Evolutionary conservation across 306 rosid species (phyloP), one percentile per base, ranked within the genome.

Genomic region (Vachellia pachyceras): DNA sequence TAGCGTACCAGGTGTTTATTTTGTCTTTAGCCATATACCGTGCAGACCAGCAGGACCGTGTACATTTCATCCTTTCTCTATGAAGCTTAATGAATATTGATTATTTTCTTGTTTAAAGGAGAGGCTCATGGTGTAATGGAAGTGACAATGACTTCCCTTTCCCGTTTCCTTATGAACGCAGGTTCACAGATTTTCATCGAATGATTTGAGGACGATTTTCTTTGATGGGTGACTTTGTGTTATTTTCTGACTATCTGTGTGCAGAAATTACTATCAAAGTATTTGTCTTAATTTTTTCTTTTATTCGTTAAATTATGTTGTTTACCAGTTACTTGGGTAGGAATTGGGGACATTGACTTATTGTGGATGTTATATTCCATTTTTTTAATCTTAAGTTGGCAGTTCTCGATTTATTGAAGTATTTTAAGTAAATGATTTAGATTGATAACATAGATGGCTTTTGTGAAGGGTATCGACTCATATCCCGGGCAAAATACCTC

Each of bases 201-300:
- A 64, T 42, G 85, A 44, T 78, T 83, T 18, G 36, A 49, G 73
- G 58, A 73, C 70, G 46, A 57, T 78, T 7, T 77, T 72, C 50
- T 70, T 45, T 63, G 77, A 33, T 45, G 54, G 39, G 58, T 57
- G 37, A 46, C 52, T 45, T 3, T 45, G 14, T 45, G 49, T 11
- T 10, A 4, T 45, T 3, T 45, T 10, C 49, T 45, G 49, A 11
- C 58, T 25, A 35, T 58, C 58, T 64, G 29, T 29, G 18, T 41
- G 17, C 44, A 39, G 77, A 15, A 47, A 75, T n/a, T 46, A 20
- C 42, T 44, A 37, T 72, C 14, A 4, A 64, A 41, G 69, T 72
- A 3, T 64, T 41, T 52, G 12, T 66, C 37, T 9, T 52, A 8
- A n/a, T 57, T 50, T 52, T 39, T 69, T 29, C 37, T 44, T 55